Evolutionary conservation across 805 yeast genomes (phyloP).

Genomic region (Candida ponderosae): DNA sequence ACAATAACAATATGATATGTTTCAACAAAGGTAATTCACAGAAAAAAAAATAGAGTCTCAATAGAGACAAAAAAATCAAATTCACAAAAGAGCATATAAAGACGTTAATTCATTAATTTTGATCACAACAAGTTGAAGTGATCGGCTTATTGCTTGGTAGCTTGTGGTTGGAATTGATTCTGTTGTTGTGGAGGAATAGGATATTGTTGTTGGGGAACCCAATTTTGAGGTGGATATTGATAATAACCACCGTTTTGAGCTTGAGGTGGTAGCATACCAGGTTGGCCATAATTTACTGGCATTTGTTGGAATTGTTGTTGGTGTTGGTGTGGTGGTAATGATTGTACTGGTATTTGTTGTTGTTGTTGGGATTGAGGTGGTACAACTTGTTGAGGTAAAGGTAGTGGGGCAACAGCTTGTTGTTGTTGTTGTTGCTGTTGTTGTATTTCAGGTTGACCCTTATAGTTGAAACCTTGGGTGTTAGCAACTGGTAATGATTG

Average conservation of each 20-base stretch:
- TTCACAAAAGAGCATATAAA: too few relatives aligned
- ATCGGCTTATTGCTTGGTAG: too few relatives aligned
- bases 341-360: constrained; percentile 11
- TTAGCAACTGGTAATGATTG: constrained; percentile 42
- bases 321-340: constrained; percentile 8
- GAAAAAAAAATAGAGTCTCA: too few relatives aligned
- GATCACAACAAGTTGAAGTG: too few relatives aligned
- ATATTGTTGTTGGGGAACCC: not conserved
- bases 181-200: constrained; percentile 3
- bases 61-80: too few relatives aligned
- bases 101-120: too few relatives aligned
- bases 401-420: constrained; percentile 13
- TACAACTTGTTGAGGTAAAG: constrained; percentile 3
- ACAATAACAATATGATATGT: too few relatives aligned
- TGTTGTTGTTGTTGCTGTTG: constrained; percentile 14
- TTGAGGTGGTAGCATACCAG: not conserved
- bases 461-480: constrained; percentile 32
- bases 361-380: constrained; percentile 3
- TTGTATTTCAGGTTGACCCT: constrained; percentile 34
- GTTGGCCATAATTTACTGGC: too few relatives aligned
- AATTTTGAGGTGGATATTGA: not conserved
- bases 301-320: constrained; percentile 12
- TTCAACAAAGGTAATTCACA: too few relatives aligned
- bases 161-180: constrained; percentile 3
- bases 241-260: too few relatives aligned